Evolutionary conservation across 768 basidiomycete genomes (phyloP).

Genomic region (Tylopilus balloui): DNA sequence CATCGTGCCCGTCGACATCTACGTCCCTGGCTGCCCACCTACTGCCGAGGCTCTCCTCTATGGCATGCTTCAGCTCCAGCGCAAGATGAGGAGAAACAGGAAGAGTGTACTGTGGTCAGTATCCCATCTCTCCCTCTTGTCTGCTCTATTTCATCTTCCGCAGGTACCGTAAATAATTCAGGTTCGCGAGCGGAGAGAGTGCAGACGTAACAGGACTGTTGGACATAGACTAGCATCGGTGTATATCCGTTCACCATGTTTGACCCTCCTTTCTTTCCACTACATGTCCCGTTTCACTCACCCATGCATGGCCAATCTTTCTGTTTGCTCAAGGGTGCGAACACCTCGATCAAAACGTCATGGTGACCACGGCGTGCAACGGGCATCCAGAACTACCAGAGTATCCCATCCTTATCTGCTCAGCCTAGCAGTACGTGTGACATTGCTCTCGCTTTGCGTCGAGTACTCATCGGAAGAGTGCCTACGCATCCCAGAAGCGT

Average conservation of each 20-base stretch:
- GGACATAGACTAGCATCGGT: constrained; percentile 25
- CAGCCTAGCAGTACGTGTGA: background rate
- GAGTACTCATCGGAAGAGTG: background rate
- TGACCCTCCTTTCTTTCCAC: constrained; percentile 1
- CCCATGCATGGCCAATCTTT: background rate
- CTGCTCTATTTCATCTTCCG: background rate
- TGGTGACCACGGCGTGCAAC: background rate
- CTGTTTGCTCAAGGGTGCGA: background rate
- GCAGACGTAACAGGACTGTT: constrained; percentile 6
- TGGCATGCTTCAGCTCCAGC: constrained; percentile 94
- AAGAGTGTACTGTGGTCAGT: constrained; percentile 83
- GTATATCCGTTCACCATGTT: constrained; percentile 15
- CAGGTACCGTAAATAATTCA: constrained; percentile 28
- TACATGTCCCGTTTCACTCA: constrained; percentile 2
- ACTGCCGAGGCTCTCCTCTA: constrained; percentile 97
- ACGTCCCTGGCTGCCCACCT: constrained; percentile 93
- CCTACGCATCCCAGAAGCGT: background rate
- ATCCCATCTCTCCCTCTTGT: background rate
- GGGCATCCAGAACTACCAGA: background rate
- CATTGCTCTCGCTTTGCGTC: background rate
- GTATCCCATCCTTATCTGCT: background rate
- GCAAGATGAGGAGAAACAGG: constrained; percentile 89
- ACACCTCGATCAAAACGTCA: background rate
- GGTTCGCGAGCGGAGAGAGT: background rate
- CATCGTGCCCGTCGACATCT: constrained; percentile 97